Percentiles rank a stretch among this genome's conserved stretches.
These are phyloP conservation scores for Beverwykella pulmonaria DNA, from an alignment of 495 filamentous ascomycete species.

Conservation along the genomic window DNA sequence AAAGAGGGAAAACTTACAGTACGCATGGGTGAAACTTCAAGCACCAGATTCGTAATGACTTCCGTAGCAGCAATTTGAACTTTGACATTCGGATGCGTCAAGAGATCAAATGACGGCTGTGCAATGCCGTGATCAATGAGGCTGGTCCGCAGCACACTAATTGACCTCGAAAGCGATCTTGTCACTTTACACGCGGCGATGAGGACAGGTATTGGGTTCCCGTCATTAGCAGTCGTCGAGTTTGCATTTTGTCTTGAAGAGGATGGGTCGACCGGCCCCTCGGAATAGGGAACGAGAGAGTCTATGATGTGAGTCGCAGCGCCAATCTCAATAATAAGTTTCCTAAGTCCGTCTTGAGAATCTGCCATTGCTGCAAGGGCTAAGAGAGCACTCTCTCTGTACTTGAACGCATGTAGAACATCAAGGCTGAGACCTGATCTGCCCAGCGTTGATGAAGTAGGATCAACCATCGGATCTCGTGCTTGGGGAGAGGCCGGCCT, in stretches of 20 bases:
- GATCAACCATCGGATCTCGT: slow-evolving; percentile 20
- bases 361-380: slow-evolving; percentile 77
- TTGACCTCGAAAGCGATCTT: slow-evolving; percentile 76
- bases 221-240: slow-evolving; percentile 39
- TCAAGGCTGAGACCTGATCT: slow-evolving; percentile 63
- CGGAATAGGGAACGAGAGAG: slow-evolving; percentile 67
- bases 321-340: slow-evolving; percentile 78
- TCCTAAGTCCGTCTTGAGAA: slow-evolving; percentile 82
- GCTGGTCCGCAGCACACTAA: slow-evolving; percentile 79
- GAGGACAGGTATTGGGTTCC: slow-evolving; percentile 66
- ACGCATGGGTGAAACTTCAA: slow-evolving; percentile 89
- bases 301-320: slow-evolving; percentile 80
- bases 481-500: slow-evolving; percentile 8
- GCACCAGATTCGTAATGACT: slow-evolving; percentile 77
- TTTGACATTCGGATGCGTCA: slow-evolving; percentile 74
- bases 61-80: slow-evolving; percentile 85
- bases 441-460: slow-evolving; percentile 54
- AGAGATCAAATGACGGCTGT: slow-evolving; percentile 72
- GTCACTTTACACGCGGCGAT: slow-evolving; percentile 82
- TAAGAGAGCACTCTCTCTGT: slow-evolving; percentile 75
- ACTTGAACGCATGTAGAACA: slow-evolving; percentile 71
- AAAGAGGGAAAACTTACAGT: slow-evolving; percentile 57
- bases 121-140: slow-evolving; percentile 84
- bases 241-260: slow-evolving; percentile 45
- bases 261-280: slow-evolving; percentile 18